Evolutionary conservation across 1,284 basidiomycete genomes (phyloP), one percentile per base, ranked within the genome.

Genomic region (Ceratobasidium papillatum): DNA sequence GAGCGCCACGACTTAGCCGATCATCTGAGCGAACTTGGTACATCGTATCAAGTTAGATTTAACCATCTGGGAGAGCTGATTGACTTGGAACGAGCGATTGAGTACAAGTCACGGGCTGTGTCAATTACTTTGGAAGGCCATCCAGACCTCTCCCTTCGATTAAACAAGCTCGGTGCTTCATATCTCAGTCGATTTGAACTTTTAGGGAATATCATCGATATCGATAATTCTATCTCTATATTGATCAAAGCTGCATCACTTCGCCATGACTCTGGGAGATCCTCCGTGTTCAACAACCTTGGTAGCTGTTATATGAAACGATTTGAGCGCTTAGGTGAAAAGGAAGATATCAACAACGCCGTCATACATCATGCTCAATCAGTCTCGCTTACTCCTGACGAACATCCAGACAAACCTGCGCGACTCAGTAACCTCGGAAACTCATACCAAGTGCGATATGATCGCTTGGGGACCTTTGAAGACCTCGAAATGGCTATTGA

Each of bases 401-500:
- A 27, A 12, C 34, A 68, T 27, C 19, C 22, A 43, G 49, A 56
- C n/a, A 25, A 22, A 22, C 65, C 51, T 12, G 36, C 2, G 12
- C 22, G 19, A 9, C 34, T 68, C n/a, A 68, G 51, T 12, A 56
- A 54, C n/a, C 65, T 68, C 14, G 32, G 51, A 41, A 22, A 7
- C 51, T 54, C 65, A 30, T 30, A 38, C 51, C 25, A 36, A 30
- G 34, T 7, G 2, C 65, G 49, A 32, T 68, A 41, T 56, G 4
- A n/a, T 11, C 34, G 51, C 7, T 7, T 27, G 2, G 51, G 65
- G 7, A 19, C 36, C 3, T 4, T 68, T 38, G 7, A 36, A 56
- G 34, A 54, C 36, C n/a, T 68, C n/a, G 36, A 56, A 17, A 34
- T 36, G 32, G 65, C 65, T n/a, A 36, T 66, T 11, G 45, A 49